Conservation (phyloP, 2,329 filamentous ascomycete genomes). For the Colletotrichum chlorophyti region DNA sequence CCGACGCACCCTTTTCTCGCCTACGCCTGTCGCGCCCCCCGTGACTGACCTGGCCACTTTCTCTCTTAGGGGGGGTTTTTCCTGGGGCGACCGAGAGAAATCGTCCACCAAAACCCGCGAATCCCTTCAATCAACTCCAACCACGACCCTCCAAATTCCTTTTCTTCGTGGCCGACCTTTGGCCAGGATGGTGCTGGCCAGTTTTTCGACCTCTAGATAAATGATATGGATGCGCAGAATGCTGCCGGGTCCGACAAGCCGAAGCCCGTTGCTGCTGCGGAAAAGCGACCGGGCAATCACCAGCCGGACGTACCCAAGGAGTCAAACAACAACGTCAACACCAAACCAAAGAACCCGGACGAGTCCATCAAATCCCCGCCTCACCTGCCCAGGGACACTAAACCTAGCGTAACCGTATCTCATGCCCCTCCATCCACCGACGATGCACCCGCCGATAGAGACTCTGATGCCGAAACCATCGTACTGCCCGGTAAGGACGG, state of each 20-base stretch:
- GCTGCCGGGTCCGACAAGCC: constrained; percentile 67
- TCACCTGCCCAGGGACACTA: constrained; percentile 19
- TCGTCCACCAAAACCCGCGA: constrained; percentile 5
- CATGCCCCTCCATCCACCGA: constrained; percentile 42
- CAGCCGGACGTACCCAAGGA: constrained; percentile 32
- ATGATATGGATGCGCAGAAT: constrained; percentile 75
- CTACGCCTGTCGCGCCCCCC: constrained; percentile 9
- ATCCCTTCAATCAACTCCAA: constrained; percentile 22
- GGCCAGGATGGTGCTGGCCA: constrained; percentile 67
- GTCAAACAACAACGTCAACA: constrained; percentile 28
- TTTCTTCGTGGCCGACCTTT: constrained; percentile 43
- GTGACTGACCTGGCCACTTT: constrained; percentile 26
- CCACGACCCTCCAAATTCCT: constrained; percentile 6
- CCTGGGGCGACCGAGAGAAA: constrained; percentile 17
- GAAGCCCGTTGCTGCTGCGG: constrained; percentile 63
- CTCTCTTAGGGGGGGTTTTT: constrained; percentile 24
- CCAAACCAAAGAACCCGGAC: constrained; percentile 8
- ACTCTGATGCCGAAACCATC: constrained; percentile 77
- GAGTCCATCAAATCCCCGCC: constrained; percentile 25
- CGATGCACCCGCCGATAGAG: constrained; percentile 58
- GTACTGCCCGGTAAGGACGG: constrained; percentile 71
- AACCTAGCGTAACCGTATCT: constrained; percentile 35
- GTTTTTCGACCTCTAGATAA: constrained; percentile 58
- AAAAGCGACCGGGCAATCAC: constrained; percentile 44
- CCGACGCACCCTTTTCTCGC: neutral